Base-by-base conservation (phyloP, 345 rosid species). In the Pistacia atlantica region DNA sequence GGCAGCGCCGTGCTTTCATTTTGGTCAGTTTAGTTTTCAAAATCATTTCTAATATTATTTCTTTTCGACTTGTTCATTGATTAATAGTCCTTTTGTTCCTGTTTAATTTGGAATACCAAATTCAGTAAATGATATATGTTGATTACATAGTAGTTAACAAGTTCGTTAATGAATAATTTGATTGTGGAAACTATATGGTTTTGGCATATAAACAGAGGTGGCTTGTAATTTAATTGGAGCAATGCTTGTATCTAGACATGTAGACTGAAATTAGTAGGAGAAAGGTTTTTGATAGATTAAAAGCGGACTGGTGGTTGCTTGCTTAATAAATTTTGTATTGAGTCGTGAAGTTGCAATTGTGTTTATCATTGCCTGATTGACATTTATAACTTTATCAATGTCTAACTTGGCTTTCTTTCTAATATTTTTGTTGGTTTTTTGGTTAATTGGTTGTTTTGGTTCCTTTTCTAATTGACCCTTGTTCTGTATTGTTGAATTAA, bases 1-100 rank as follows among this genome's bases (percentile, higher is more conserved):
- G 84, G 81, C 91, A 55, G 70, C 89, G 87, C 6, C 89, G 87
- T 3, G 93, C 88, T 2, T 92, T 93, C 79, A 87, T 89, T 75
- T 63, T 80, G 97, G 94, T 91, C 62, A 1, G 88, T 82, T 55
- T 7, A 42, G 46, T 69, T n/a, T 17, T 2, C 17, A 16, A 65
- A 65, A 11, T 35, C 2, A 17, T 18, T 61, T 3, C 3, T 5
- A 25, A 11, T 28, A n/a, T 22, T 51, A 14, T 20, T 18, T 18
- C 0, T 54, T 70, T 71, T 51, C 5, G 2, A 5, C 64, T 52
- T 33, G 4, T n/a, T 4, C 45, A 55, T 35, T n/a, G 20, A 71
- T 33, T 35, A 20, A 33, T 69, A 13, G 65, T 8, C 38, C 2
- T 76, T 33, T 17, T 18, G 0, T 18, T 64, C 55, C 55, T 65